Base-by-base conservation (phyloP, 2,329 filamentous ascomycete genomes). In the Pseudonectria foliicola region DNA sequence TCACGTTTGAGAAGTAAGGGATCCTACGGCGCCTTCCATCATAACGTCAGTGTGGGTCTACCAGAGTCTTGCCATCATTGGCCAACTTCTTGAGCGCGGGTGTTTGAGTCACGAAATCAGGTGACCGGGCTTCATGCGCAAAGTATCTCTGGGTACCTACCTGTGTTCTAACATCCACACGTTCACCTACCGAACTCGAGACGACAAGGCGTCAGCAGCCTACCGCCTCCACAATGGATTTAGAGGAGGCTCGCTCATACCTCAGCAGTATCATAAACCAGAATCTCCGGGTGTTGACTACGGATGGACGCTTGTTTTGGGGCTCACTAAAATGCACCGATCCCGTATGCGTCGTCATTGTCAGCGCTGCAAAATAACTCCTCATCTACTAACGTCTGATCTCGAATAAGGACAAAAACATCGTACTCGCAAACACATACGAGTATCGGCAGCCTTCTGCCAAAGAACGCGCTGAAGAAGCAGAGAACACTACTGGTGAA, bases 251-350 rank as follows among this genome's bases (percentile, higher is more conserved):
- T 13, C 63, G 66, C 37, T 53, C 59, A 28, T 85, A 75, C 52
- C 68, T 86, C 18, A 59, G 62, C 24, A 76, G 80, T 15, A 75
- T 93, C 33, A 68, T 94, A 34, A 85, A 85, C 59, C 85, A 85
- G 58, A 85, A 77, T 26, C 65, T 96, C 24, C 81, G 88, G 38
- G 67, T 96, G 35, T 76, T 84, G 50, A 85, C 83, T 11, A 85
- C 79, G 4, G 90, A 96, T 57, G 78, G 77, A 12, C 85, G 92
- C 40, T 80, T 95, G 59, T 98, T 96, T 60, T 77, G 88, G 36
- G 92, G 92, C 13, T 73, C 80, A 44, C 85, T 98, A 64, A 95
- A 93, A 63, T 98, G 92, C 67, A 95, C 89, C 21, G 92, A 98
- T 67, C 79, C 83, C 40, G 88, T 93, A 65, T 33, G 75, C 70